phyloP scores from a whole-genome alignment of 2,329 filamentous ascomycete species.

The Bipolaris oryzae region DNA sequence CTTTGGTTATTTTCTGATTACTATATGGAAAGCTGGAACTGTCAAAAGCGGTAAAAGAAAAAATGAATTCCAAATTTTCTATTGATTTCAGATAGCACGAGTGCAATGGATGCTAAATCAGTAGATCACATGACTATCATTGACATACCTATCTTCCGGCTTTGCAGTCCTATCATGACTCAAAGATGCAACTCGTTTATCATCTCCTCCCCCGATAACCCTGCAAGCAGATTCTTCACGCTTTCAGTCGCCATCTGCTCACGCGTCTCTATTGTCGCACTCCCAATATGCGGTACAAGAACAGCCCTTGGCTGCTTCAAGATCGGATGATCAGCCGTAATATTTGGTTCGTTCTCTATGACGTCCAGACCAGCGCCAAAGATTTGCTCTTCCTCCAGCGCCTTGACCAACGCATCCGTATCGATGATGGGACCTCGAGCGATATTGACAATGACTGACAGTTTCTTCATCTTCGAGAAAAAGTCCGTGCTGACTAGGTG shows the following conservation, averaged over 20 bases:
- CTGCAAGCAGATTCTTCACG: slow-evolving; percentile 58
- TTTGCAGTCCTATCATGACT: background rate
- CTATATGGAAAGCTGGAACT: too few species aligned
- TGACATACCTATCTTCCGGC: background rate
- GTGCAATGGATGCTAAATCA: background rate
- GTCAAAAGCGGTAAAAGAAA: too few species aligned
- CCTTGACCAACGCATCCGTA: slow-evolving; percentile 59
- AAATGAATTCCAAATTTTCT: too few species aligned
- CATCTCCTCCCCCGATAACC: slow-evolving; percentile 32
- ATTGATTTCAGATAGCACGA: background rate
- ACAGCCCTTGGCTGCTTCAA: slow-evolving; percentile 57
- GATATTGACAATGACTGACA: slow-evolving; percentile 62
- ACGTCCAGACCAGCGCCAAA: slow-evolving; percentile 62
- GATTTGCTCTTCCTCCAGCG: slow-evolving; percentile 58
- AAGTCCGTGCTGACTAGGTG: slow-evolving; percentile 37
- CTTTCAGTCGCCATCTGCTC: slow-evolving; percentile 64
- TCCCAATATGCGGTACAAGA: slow-evolving; percentile 64
- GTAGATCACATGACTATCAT: background rate
- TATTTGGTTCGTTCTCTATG: slow-evolving; percentile 61
- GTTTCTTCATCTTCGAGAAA: slow-evolving; percentile 58
- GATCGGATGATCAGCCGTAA: slow-evolving; percentile 54
- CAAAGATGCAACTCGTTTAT: slow-evolving; percentile 38
- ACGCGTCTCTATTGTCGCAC: slow-evolving; percentile 63
- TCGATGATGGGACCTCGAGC: slow-evolving; percentile 63
- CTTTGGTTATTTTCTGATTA: accelerated